phyloP scores from a whole-genome alignment of 1,284 basidiomycete genomes.

The Sanghuangporus baumii region DNA sequence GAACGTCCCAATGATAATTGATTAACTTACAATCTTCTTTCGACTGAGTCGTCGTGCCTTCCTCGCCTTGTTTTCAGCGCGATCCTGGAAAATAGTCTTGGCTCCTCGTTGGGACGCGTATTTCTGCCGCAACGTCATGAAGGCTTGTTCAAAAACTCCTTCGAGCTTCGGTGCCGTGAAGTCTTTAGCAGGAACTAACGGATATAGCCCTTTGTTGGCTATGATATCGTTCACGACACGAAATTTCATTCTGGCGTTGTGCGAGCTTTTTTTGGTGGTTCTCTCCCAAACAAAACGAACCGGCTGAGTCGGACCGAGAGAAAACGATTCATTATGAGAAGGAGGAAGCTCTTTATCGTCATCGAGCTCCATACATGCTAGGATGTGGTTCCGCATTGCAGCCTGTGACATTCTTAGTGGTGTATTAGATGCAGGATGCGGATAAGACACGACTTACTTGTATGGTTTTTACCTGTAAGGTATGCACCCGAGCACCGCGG shows the following conservation, averaged over 20 bases:
- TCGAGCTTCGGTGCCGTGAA: conserved; percentile 59
- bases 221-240: conserved; percentile 55
- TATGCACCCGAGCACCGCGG: neutral
- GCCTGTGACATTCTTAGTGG: conserved; percentile 36
- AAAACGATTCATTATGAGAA: conserved; percentile 47
- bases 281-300: conserved; percentile 74
- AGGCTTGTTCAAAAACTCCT: conserved; percentile 61
- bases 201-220: conserved; percentile 48
- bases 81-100: conserved; percentile 22
- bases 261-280: conserved; percentile 63
- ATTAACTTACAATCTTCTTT: conserved; percentile 50
- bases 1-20: neutral
- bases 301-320: conserved; percentile 39
- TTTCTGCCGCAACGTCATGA: conserved; percentile 61
- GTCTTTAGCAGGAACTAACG: conserved; percentile 57
- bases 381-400: conserved; percentile 60
- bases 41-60: conserved; percentile 52
- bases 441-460: conserved; percentile 2
- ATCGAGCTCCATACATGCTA: conserved; percentile 50
- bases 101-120: conserved; percentile 43
- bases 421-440: neutral
- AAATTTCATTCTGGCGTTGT: conserved; percentile 64
- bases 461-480: conserved; percentile 6
- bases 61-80: conserved; percentile 54
- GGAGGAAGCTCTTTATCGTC: conserved; percentile 54